A percentile compares a stretch with the other conserved stretches of the same genome.
These are phyloP conservation scores for Entrophospora sp. DNA, from an alignment of 192 early-diverging fungal genomes.

Conservation along the genomic window DNA sequence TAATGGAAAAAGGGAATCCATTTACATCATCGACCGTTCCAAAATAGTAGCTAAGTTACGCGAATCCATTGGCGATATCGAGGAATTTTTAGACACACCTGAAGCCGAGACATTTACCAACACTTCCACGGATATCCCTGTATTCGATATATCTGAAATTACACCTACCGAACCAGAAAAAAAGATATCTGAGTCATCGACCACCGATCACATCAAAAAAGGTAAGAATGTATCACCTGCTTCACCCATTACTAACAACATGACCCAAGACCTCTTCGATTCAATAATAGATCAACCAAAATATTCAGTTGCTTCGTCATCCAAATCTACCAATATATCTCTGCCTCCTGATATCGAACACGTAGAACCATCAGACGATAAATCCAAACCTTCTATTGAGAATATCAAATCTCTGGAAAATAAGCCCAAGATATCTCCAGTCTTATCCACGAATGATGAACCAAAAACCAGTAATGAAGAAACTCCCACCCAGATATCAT, in stretches of 20 bases:
- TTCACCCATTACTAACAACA: slow-evolving; percentile 7
- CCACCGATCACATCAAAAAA: neutral
- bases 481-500: neutral
- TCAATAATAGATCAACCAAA: neutral
- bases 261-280: slow-evolving; percentile 3
- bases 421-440: neutral
- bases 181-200: neutral
- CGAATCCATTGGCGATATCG: neutral
- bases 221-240: neutral
- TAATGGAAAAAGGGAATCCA: slow-evolving; percentile 9
- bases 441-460: neutral
- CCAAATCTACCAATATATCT: neutral
- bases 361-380: slow-evolving; percentile 4
- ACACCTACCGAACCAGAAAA: neutral
- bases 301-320: slow-evolving; percentile 11
- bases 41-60: slow-evolving; percentile 8
- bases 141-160: slow-evolving; percentile 15
- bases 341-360: neutral
- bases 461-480: neutral
- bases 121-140: too few relatives aligned
- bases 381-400: neutral
- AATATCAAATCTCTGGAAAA: neutral
- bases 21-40: slow-evolving; percentile 4
- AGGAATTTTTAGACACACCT: slow-evolving; percentile 11
- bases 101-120: slow-evolving; percentile 15